Base-by-base conservation (phyloP, 805 yeast genomes). In the Pichia scutulata region DNA sequence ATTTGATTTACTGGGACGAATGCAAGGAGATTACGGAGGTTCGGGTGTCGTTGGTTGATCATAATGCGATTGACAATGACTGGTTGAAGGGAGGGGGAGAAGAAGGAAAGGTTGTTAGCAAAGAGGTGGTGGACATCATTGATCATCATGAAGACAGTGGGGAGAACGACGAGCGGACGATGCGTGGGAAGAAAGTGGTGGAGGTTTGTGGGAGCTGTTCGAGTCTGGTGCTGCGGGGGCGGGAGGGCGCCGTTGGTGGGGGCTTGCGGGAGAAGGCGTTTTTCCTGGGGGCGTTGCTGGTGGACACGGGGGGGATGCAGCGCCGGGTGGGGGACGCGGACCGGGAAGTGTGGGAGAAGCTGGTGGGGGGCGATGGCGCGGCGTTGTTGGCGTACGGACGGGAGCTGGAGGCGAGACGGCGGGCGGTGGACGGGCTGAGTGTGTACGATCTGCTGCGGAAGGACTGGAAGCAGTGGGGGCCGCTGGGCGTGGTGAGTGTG, bases 91-190 rank as follows among this genome's bases (percentile, higher is more conserved):
- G 61, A 4, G 33, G 14, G 13, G 48, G 61, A n/a, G n/a, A n/a
- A n/a, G n/a, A n/a, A n/a, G n/a, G n/a, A n/a, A n/a, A n/a, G n/a
- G n/a, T n/a, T 3, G 52, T 55, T 9, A 46, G 65, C 7, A 60
- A 51, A 8, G 57, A 64, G 6, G 80, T 85, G 0, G 65, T 66
- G 1, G 83, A 82, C 0, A 79, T 93, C 7, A 78, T 93, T 24
- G 99, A 92, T 63, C 99, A 92, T 63, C 99, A 92, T 63, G 84
- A 75, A 18, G 96, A 90, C 59, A 85, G 82, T 54, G 69, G 69
- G 0, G 37, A 33, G n/a, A 33, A 33, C n/a, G 8, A 5, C 10
- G 10, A 28, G 14, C 19, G n/a, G 18, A 33, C 4, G 2, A 10
- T 33, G 10, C 6, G 7, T 33, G 37, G 37, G 18, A 16, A n/a